Evolutionary conservation across 208 protist genomes (phyloP).

Genomic region (Leishmania major): DNA sequence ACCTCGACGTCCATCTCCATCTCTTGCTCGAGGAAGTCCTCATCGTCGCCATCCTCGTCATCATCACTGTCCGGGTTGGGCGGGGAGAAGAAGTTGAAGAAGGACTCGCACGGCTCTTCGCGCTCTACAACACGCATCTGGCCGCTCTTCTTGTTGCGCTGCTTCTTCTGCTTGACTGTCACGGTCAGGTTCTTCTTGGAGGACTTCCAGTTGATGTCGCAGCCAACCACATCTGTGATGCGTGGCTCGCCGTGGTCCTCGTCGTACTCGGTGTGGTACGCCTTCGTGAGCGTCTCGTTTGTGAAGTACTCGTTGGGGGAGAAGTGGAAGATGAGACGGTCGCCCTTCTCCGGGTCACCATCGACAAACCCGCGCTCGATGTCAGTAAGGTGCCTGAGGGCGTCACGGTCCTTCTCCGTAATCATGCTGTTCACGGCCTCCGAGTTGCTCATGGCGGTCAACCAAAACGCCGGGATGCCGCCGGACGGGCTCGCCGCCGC

Average conservation of each 20-base stretch:
- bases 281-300: conserved; percentile 90
- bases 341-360: conserved; percentile 61
- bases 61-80: conserved; percentile 37
- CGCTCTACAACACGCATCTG: conserved; percentile 81
- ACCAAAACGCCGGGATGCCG: conserved; percentile 92
- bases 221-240: conserved; percentile 71
- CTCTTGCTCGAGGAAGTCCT: conserved; percentile 64
- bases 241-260: conserved; percentile 75
- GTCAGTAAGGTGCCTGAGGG: conserved; percentile 56
- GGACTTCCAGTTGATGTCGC: conserved; percentile 83
- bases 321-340: conserved; percentile 88
- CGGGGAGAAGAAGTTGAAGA: conserved; percentile 94
- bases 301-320: conserved; percentile 92
- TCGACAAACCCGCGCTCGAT: conserved; percentile 60
- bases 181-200: conserved; percentile 84
- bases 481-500: conserved; percentile 48
- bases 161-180: conserved; percentile 88
- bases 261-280: conserved; percentile 79
- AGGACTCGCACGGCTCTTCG: conserved; percentile 84
- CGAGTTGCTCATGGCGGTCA: conserved; percentile 67
- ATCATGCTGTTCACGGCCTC: conserved; percentile 61
- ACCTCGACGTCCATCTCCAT: conserved; percentile 83
- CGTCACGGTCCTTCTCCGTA: conserved; percentile 63
- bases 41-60: conserved; percentile 63
- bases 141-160: conserved; percentile 87